Evolutionary conservation across 306 rosid genomes (phyloP).

Genomic region (Arachis hypogaea): DNA sequence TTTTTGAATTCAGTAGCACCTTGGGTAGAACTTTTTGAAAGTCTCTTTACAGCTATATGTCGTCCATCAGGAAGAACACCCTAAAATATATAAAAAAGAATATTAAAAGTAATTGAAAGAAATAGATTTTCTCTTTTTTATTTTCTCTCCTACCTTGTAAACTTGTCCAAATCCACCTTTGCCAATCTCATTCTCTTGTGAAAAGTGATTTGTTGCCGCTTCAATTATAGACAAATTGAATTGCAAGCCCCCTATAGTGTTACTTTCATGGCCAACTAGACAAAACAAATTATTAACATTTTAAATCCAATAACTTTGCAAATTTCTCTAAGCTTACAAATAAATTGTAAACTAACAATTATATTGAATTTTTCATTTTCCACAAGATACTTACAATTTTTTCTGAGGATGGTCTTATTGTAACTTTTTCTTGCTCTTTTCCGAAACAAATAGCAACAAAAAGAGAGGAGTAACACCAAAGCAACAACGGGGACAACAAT

Average conservation of each 20-base stretch:
- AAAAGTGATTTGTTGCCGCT: constrained; percentile 33
- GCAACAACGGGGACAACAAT: not conserved
- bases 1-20: not conserved
- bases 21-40: constrained; percentile 12
- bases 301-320: too few relatives aligned
- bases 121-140: not conserved
- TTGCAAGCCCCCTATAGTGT: not conserved
- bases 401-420: constrained; percentile 3
- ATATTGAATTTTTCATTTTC: too few relatives aligned
- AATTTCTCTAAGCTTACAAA: not conserved
- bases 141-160: not conserved
- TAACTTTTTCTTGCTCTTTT: not conserved
- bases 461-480: not conserved
- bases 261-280: constrained; percentile 27
- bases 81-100: not conserved
- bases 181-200: constrained; percentile 25
- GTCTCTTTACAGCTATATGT: constrained; percentile 10
- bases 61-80: not conserved
- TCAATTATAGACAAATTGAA: not conserved
- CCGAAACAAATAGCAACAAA: not conserved
- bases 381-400: constrained; percentile 23
- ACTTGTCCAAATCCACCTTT: constrained; percentile 10
- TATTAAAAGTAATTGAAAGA: not conserved
- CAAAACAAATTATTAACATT: not conserved
- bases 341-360: not conserved